Base-by-base conservation (phyloP, 768 basidiomycete species). In the Boletus sp. region DNA sequence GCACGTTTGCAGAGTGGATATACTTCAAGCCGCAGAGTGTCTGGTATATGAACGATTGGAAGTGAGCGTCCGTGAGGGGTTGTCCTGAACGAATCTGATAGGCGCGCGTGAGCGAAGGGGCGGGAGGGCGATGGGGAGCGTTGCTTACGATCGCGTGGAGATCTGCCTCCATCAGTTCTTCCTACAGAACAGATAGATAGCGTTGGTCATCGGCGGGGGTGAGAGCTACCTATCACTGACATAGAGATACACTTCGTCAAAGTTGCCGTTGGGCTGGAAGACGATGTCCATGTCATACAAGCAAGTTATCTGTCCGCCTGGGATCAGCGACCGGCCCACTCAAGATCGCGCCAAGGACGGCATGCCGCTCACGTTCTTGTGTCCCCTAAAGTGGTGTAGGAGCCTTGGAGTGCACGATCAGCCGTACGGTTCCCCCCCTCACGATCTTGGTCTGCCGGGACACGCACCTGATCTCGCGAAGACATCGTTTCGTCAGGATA, bases 141-240 rank as follows among this genome's bases (percentile, higher is more conserved):
- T 40, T 21, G 67, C 83, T 72, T 64, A 95, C 94, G 72, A 99
- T 99, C 19, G 97, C 97, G 66, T 98, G 97, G 19, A 99, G 80
- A 82, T 99, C 97, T 51, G 97, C 97, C 70, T 99, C 97, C 97
- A 98, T 99, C 62, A 98, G 84, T 71, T 99, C 97, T 76, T 98
- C 95, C 90, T 98, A 72, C 35, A 53, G 52, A 35, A 8, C 53
- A 56, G 34, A 52, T 47, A 25, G 39, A 30, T n/a, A 41, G 15
- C n/a, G 29, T 50, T 17, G 21, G 45, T 51, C 25, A 43, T 53
- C 34, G n/a, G 33, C n/a, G 19, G 37, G 56, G n/a, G 11, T 37
- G n/a, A 53, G 17, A 50, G 33, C 10, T 13, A 47, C 9, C 19
- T 17, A 43, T 57, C 38, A 75, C 86, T 59, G 59, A 92, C 90